Percentiles rank a stretch among this genome's conserved stretches.
Conservation (phyloP, 306 rosid genomes). For the Arachis hypogaea region DNA sequence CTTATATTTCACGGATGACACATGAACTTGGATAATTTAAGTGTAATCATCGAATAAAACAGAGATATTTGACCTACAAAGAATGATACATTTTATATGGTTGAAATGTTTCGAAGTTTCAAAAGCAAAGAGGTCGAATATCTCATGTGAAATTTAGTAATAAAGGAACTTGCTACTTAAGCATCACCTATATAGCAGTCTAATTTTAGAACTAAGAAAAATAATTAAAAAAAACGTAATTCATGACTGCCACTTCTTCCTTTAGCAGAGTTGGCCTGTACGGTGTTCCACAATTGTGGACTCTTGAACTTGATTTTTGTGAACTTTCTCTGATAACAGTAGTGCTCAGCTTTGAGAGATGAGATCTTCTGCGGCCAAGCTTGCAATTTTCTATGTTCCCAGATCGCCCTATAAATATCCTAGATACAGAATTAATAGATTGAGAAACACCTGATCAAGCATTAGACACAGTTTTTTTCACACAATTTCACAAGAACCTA, state of each 20-base stretch:
- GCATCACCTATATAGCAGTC: constrained; percentile 37
- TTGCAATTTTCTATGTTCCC: constrained; percentile 1
- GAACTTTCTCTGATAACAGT: no score
- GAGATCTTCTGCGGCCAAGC: no score
- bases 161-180: constrained; percentile 27
- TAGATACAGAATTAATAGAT: constrained; percentile 29
- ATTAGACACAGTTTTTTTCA: constrained; percentile 2
- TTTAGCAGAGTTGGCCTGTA: constrained; percentile 34
- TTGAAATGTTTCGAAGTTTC: constrained; percentile 41
- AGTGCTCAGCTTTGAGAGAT: no score
- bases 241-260: constrained; percentile 19
- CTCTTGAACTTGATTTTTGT: no score
- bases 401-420: constrained; percentile 28
- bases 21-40: constrained; percentile 1
- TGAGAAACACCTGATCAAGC: constrained; percentile 21
- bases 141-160: not conserved
- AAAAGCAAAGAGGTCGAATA: not conserved
- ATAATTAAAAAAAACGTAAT: not conserved
- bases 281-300: constrained; percentile 27
- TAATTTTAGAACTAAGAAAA: constrained; percentile 32
- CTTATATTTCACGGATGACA: not conserved
- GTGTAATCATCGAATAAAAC: constrained; percentile 37
- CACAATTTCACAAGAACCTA: constrained; percentile 15
- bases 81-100: constrained; percentile 53
- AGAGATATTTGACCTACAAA: constrained; percentile 52